phyloP scores from a whole-genome alignment of 1,284 basidiomycete species.

The Thecaphora thlaspeos region DNA sequence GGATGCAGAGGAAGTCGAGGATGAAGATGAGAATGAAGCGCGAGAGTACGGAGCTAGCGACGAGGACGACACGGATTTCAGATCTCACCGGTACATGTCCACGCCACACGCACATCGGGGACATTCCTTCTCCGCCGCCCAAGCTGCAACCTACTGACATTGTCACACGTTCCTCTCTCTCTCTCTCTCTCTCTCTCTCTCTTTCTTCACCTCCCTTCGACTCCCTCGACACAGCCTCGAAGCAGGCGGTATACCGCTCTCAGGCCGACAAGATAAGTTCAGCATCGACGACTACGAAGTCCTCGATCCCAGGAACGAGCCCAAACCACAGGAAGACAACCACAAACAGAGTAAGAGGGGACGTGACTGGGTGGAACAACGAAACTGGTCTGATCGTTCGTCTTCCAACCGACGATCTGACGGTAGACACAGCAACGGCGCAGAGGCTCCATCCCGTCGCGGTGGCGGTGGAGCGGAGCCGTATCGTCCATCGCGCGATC shows the following conservation, averaged over 20 bases:
- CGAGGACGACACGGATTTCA: conserved; percentile 32
- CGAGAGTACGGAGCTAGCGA: conserved; percentile 48
- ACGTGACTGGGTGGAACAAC: conserved; percentile 36
- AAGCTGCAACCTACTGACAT: not conserved
- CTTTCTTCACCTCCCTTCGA: not conserved
- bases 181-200: no score
- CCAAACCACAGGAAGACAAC: conserved; percentile 5
- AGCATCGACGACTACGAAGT: conserved; percentile 43
- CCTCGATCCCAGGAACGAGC: conserved; percentile 27
- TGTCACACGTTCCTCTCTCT: no score
- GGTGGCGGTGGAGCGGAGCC: no score
- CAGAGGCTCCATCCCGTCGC: no score
- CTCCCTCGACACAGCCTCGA: conserved; percentile 19
- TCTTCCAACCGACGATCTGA: no score
- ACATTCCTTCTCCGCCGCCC: not conserved
- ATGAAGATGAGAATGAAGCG: conserved; percentile 23
- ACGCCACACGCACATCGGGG: not conserved
- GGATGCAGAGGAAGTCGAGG: conserved; percentile 2
- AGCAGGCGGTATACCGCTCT: conserved; percentile 29
- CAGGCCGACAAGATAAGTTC: conserved; percentile 5
- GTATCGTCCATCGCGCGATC: no score
- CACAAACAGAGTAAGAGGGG: conserved; percentile 16
- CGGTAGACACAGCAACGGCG: no score
- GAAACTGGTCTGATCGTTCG: not conserved
- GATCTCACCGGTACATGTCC: conserved; percentile 12